phyloP scores from a whole-genome alignment of 176 grass and related monocot genomes.

The Tuctoria greenei region DNA sequence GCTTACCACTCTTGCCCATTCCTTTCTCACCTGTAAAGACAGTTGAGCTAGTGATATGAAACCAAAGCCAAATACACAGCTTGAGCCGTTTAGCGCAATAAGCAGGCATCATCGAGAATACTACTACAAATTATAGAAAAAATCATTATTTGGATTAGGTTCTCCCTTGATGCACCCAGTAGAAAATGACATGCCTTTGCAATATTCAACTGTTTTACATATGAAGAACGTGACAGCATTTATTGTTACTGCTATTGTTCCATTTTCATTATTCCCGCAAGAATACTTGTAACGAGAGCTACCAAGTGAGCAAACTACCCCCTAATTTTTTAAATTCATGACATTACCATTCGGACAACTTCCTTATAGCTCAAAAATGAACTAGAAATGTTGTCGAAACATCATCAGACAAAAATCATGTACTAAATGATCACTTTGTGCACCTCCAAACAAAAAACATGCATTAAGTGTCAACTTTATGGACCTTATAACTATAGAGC shows the following conservation, averaged over 20 bases:
- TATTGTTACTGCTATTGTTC: constrained; percentile 1
- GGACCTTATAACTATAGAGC: too few relatives aligned
- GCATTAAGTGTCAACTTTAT: too few relatives aligned
- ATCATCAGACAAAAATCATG: too few relatives aligned
- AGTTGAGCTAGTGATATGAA: neutral
- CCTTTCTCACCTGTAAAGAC: constrained; percentile 86
- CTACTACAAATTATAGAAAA: neutral
- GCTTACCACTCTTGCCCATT: constrained; percentile 74
- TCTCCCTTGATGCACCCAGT: neutral
- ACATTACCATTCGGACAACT: too few relatives aligned
- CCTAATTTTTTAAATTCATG: too few relatives aligned
- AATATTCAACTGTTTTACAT: neutral
- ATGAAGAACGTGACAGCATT: neutral
- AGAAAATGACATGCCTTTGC: neutral
- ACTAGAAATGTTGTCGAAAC: too few relatives aligned
- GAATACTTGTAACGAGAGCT: neutral
- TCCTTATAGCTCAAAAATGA: too few relatives aligned
- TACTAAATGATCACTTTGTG: too few relatives aligned
- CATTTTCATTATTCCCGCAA: neutral
- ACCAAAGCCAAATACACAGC: neutral
- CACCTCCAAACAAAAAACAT: too few relatives aligned
- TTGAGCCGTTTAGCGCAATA: neutral
- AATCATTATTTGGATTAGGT: neutral
- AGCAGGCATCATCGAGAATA: neutral
- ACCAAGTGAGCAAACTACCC: too few relatives aligned